Percentiles rank a stretch among this genome's conserved stretches.
Evolutionary conservation across 768 basidiomycete genomes (phyloP).

Genomic region (Cystofilobasidium bisporidii): DNA sequence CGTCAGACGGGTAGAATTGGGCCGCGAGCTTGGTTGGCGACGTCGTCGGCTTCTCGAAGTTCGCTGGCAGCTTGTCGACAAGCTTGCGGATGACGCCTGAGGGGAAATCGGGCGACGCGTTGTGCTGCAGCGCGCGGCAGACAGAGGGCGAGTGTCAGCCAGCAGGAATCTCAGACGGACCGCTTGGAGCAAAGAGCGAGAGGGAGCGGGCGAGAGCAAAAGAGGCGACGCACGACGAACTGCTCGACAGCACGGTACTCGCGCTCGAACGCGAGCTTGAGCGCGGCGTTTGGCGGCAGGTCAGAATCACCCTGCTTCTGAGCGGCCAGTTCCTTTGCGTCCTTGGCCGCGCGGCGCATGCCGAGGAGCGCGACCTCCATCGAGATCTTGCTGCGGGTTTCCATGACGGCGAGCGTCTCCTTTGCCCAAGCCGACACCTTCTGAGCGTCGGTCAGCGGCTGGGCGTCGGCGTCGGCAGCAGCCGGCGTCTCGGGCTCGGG

Average conservation of each 20-base stretch:
- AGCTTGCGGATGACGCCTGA: constrained; percentile 68
- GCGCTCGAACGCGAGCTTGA: constrained; percentile 16
- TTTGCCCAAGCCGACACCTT: constrained; percentile 63
- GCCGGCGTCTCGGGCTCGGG: neutral
- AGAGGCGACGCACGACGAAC: constrained; percentile 22
- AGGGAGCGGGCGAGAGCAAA: neutral
- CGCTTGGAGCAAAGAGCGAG: neutral
- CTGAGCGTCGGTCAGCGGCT: constrained; percentile 40
- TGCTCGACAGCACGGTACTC: constrained; percentile 25
- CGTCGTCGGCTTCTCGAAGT: constrained; percentile 7
- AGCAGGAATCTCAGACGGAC: too few species aligned
- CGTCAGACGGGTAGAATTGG: constrained; percentile 28
- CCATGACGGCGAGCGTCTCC: constrained; percentile 54
- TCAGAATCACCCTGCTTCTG: constrained; percentile 84
- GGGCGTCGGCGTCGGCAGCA: constrained; percentile 28
- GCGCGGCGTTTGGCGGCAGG: constrained; percentile 83
- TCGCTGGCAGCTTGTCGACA: constrained; percentile 42
- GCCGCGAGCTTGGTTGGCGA: neutral
- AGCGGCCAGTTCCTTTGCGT: constrained; percentile 76
- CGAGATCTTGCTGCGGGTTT: constrained; percentile 76
- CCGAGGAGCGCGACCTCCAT: constrained; percentile 79
- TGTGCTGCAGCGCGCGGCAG: constrained; percentile 47
- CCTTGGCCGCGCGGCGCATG: constrained; percentile 60
- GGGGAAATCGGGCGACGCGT: constrained; percentile 70
- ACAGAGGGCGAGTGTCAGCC: neutral